Evolutionary conservation across 345 rosid genomes (phyloP), one percentile per base, ranked within the genome.

Genomic region (Eucalyptus marginata): DNA sequence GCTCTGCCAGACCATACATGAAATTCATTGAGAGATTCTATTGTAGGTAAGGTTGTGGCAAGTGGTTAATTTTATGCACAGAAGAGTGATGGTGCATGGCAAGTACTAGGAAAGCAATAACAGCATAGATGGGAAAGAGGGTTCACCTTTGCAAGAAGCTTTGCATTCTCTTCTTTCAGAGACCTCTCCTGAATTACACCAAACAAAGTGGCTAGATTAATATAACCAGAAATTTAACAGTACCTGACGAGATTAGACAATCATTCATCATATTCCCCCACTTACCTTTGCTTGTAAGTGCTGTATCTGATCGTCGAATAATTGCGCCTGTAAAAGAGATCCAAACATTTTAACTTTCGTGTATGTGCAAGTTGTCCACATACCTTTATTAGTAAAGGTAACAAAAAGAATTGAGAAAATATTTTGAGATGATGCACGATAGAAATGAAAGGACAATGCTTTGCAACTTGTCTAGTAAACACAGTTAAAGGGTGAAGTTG

Each of bases 251-350:
- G 22, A 43, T 43, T 7, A 6, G 64, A 86, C n/a, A 51, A 11
- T 15, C 10, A 52, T 40, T 76, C 47, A 20, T 76, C 83, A 3
- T 18, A 36, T 36, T 71, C 27, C 83, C 22, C 14, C 43, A 44
- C 8, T 47, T 90, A 94, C 97, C 95, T 90, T 92, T 76, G 88
- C 93, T 89, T 92, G 91, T 84, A 93, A 92, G 87, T 93, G 92
- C 89, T 91, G 86, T 88, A 92, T 51, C 90, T 92, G 94, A 91
- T 92, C 94, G 64, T 89, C 88, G n/a, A 88, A 90, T 83, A 96
- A 88, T 87, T 90, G 89, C 89, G 80, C 90, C 96, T 96, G 92
- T 7, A 90, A 88, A 58, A 13, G 40, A 80, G 33, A 79, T 50
- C 31, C 64, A 50, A 52, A 20, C 84, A 76, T 36, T 76, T 40